A percentile compares a stretch with the other conserved stretches of the same genome.
phyloP scores from a whole-genome alignment of 352 stramenopile species.

The Stramenopiles sp. region DNA sequence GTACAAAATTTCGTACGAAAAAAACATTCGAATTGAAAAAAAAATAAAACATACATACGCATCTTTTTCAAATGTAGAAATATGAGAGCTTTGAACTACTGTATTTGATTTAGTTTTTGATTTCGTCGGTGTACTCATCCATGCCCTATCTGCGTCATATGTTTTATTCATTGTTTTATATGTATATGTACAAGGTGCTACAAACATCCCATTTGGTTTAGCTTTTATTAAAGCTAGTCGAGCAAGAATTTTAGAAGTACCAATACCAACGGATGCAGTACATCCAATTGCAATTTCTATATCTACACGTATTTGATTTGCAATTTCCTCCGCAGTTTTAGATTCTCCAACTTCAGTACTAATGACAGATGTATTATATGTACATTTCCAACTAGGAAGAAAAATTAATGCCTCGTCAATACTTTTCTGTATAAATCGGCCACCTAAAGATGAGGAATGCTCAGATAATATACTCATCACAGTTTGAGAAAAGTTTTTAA shows the following conservation, averaged over 20 bases:
- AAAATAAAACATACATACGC: too few relatives aligned
- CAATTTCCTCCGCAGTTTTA: constrained; percentile 15
- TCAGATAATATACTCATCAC: neutral
- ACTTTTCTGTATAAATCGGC: too few relatives aligned
- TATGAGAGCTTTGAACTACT: too few relatives aligned
- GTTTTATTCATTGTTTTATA: too few relatives aligned
- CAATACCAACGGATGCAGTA: constrained; percentile 54
- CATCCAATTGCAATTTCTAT: constrained; percentile 44
- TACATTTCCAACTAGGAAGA: constrained; percentile 17
- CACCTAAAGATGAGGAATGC: neutral
- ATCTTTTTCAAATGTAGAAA: too few relatives aligned
- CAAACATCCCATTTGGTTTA: constrained; percentile 61
- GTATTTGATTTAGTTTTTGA: too few relatives aligned
- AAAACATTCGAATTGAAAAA: too few relatives aligned
- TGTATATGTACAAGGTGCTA: too few relatives aligned
- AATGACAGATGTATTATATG: constrained; percentile 79
- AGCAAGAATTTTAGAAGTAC: constrained; percentile 55
- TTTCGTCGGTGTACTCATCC: too few relatives aligned
- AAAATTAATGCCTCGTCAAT: neutral
- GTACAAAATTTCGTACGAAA: too few relatives aligned
- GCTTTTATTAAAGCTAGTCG: constrained; percentile 57
- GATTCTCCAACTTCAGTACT: constrained; percentile 28
- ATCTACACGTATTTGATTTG: constrained; percentile 21
- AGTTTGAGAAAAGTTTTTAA: constrained; percentile 25
- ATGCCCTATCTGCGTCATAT: too few relatives aligned